Evolutionary conservation across 1,139 yeast genomes (phyloP).

Genomic region (Suhomyces bolitotheri): DNA sequence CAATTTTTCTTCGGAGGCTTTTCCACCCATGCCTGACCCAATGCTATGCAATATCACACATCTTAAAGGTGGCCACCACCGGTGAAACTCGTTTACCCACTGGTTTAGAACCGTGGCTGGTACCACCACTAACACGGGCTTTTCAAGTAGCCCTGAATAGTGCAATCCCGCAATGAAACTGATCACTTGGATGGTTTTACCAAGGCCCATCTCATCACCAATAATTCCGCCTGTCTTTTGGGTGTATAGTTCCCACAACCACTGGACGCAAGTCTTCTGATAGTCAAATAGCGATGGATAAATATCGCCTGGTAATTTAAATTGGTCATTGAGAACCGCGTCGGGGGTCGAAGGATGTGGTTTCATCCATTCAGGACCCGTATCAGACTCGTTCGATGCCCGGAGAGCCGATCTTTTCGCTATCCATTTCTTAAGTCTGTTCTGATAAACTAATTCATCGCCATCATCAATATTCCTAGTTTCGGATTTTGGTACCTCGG

Average conservation of each 20-base stretch:
- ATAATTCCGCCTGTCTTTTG: slow-evolving; percentile 93
- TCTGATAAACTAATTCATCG: slow-evolving; percentile 60
- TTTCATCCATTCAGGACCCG: slow-evolving; percentile 58
- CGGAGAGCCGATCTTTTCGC: slow-evolving; percentile 42
- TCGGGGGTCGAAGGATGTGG: slow-evolving; percentile 82
- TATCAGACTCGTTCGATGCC: slow-evolving; percentile 2
- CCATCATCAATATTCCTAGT: slow-evolving; percentile 71
- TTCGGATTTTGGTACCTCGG: slow-evolving; percentile 5
- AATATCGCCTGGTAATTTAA: slow-evolving; percentile 85
- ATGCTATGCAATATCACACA: slow-evolving; percentile 87
- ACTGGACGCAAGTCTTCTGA: slow-evolving; percentile 87
- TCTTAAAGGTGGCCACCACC: slow-evolving; percentile 97
- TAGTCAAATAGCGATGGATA: slow-evolving; percentile 85
- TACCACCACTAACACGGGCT: slow-evolving; percentile 85
- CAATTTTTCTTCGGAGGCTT: slow-evolving; percentile 48
- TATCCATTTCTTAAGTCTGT: slow-evolving; percentile 62
- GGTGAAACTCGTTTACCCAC: slow-evolving; percentile 94
- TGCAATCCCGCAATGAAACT: slow-evolving; percentile 89
- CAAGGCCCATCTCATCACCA: slow-evolving; percentile 98
- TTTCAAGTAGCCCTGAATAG: slow-evolving; percentile 69
- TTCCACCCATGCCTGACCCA: slow-evolving; percentile 77
- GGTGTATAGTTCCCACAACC: slow-evolving; percentile 77
- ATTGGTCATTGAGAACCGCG: slow-evolving; percentile 67
- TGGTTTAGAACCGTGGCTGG: slow-evolving; percentile 96
- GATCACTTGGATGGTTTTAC: slow-evolving; percentile 90